A percentile compares a stretch with the other conserved stretches of the same genome.
Evolutionary conservation across 208 protist species (phyloP).

Genomic region (Leishmania mexicana): DNA sequence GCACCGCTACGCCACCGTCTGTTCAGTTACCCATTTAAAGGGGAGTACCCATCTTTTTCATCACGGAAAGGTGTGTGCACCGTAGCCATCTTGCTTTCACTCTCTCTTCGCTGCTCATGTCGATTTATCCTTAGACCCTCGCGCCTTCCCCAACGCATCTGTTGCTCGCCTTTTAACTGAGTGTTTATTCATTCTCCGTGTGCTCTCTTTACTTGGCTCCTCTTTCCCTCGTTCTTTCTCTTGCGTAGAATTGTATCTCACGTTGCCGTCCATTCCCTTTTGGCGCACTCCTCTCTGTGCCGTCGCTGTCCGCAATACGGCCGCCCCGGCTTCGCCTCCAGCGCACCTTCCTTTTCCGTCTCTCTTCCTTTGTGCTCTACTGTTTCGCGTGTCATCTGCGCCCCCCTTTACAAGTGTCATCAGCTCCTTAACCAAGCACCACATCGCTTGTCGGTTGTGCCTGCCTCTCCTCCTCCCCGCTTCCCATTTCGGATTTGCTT

Average conservation of each 20-base stretch:
- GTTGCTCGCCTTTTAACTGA: background rate
- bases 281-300: background rate
- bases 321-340: background rate
- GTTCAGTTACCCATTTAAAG: background rate
- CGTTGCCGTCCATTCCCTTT: background rate
- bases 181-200: background rate
- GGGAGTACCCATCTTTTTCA: background rate
- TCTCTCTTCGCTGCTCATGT: constrained; percentile 9
- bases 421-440: background rate
- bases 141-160: background rate
- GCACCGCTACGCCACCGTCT: constrained; percentile 5
- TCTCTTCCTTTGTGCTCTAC: background rate
- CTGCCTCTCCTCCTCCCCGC: background rate
- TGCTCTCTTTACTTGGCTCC: background rate
- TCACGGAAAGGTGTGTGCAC: background rate
- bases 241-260: background rate
- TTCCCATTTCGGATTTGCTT: background rate
- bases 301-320: background rate
- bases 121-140: background rate
- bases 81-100: constrained; percentile 1
- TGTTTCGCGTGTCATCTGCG: background rate
- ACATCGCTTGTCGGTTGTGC: background rate
- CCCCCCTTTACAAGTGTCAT: background rate
- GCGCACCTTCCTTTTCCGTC: background rate
- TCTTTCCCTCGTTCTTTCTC: background rate